Evolutionary conservation across 2,329 filamentous ascomycete genomes (phyloP), one percentile per base, ranked within the genome.

Genomic region (Epichloe hybrida): DNA sequence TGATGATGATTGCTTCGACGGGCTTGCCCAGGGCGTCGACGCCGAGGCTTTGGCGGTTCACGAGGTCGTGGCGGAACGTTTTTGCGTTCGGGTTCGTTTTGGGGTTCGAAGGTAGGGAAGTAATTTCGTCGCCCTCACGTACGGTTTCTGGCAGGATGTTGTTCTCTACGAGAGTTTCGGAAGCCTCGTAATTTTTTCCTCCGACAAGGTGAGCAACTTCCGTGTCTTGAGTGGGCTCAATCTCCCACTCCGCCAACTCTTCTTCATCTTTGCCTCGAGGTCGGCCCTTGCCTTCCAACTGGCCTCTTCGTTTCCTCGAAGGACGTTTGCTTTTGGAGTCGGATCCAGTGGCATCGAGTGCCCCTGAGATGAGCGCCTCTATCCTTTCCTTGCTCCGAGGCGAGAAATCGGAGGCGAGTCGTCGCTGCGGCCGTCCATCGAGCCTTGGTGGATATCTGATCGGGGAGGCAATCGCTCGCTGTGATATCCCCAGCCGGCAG

Each of bases 1-100:
- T 64, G 48, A 79, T 64, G 37, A 80, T 64, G 44, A 80, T 70
- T 23, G 72, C 72, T 15, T 71, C 64, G 12, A 70, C 69, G 2
- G 61, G 62, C 35, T 59, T 51, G 20, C 69, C 69, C 3, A 71
- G 62, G 1, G 67, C 64, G 3, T 58, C 55, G 15, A 66, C 57
- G 1, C 61, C 61, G 5, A 71, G 54, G 27, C 56, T 53, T n/a
- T 61, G 55, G 23, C 64, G 59, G 3, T 59, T 57, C 1, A 68
- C 46, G 13, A 66, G 59, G 3, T 52, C 53, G 50, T 66, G 56
- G 6, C 52, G 55, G 13, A 64, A 57, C 3, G 15, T n/a, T 21
- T 21, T 36, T 8, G 5, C n/a, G 4, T 36, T 37, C 48, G 39
- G 6, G 17, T 12, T n/a, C 27, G 23, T 15, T 38, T 48, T 31